Evolutionary conservation across 1,284 basidiomycete genomes (phyloP).

Genomic region (Microbotryum scabiosae): DNA sequence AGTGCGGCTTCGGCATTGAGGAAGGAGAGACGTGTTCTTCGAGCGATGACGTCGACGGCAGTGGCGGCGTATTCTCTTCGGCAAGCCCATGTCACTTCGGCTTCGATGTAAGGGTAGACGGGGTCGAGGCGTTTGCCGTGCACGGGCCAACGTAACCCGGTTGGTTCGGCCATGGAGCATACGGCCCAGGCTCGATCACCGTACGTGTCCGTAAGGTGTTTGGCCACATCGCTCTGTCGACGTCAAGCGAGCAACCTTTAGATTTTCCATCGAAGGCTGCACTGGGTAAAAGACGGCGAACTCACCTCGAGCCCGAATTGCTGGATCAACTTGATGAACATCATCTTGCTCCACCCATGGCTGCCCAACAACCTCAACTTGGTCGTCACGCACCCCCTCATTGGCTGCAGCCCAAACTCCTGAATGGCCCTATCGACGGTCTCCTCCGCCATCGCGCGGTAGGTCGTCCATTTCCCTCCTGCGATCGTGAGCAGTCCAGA

Average conservation of each 20-base stretch:
- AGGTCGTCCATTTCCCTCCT: conserved; percentile 98
- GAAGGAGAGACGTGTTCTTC: conserved; percentile 84
- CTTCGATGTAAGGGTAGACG: conserved; percentile 84
- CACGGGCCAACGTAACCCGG: conserved; percentile 72
- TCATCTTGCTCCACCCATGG: conserved; percentile 87
- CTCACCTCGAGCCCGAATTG: conserved; percentile 49
- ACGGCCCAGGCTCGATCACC: conserved; percentile 96
- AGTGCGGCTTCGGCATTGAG: conserved; percentile 83
- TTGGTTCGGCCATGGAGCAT: conserved; percentile 67
- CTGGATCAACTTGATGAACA: conserved; percentile 96
- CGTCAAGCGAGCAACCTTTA: conserved; percentile 2
- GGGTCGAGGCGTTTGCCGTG: conserved; percentile 69
- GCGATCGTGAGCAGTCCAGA: conserved; percentile 87
- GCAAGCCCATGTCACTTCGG: conserved; percentile 83
- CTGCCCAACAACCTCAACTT: conserved; percentile 79
- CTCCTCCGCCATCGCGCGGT: conserved; percentile 92
- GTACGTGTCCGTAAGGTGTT: conserved; percentile 86
- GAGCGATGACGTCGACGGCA: conserved; percentile 83
- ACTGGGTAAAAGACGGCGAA: no score
- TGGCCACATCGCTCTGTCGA: conserved; percentile 87
- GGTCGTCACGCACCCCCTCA: conserved; percentile 61
- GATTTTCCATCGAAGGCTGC: no score
- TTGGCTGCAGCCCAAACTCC: conserved; percentile 59
- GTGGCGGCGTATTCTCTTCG: conserved; percentile 86
- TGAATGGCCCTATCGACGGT: conserved; percentile 82